Conservation (phyloP, 2,329 filamentous ascomycete genomes). For the Thielaviopsis cerberus region DNA sequence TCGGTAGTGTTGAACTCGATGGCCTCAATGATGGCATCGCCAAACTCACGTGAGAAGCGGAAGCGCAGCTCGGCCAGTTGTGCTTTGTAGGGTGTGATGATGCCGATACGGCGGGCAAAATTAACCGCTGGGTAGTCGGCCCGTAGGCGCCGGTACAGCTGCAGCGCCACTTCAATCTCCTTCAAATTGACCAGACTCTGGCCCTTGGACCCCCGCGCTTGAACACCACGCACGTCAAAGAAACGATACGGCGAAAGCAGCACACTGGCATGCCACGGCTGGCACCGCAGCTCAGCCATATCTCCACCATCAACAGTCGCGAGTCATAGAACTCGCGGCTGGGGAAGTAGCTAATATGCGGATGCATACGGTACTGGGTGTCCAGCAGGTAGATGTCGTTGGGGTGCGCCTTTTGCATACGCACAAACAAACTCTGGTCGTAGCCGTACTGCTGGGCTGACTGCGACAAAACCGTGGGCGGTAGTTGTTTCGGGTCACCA, state of each 20-base stretch:
- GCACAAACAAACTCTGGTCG: slow-evolving; percentile 93
- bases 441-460: slow-evolving; percentile 85
- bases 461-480: slow-evolving; percentile 86
- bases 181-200: slow-evolving; percentile 80
- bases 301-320: slow-evolving; percentile 66
- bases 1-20: slow-evolving; percentile 99
- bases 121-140: slow-evolving; percentile 52
- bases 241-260: slow-evolving; percentile 87
- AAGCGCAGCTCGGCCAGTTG: slow-evolving; percentile 65
- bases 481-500: slow-evolving; percentile 91
- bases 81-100: slow-evolving; percentile 96
- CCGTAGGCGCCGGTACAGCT: slow-evolving; percentile 62
- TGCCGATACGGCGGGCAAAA: slow-evolving; percentile 70
- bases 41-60: slow-evolving; percentile 55
- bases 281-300: slow-evolving; percentile 57
- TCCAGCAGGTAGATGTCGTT: slow-evolving; percentile 85
- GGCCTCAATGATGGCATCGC: slow-evolving; percentile 52
- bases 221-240: slow-evolving; percentile 84
- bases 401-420: slow-evolving; percentile 88
- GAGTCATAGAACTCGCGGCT: slow-evolving; percentile 86
- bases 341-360: slow-evolving; percentile 82
- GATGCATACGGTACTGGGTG: slow-evolving; percentile 98
- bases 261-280: slow-evolving; percentile 69
- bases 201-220: slow-evolving; percentile 61
- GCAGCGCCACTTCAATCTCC: slow-evolving; percentile 72